phyloP scores from a whole-genome alignment of 805 yeast species.

The Metschnikowia peoriensis region DNA sequence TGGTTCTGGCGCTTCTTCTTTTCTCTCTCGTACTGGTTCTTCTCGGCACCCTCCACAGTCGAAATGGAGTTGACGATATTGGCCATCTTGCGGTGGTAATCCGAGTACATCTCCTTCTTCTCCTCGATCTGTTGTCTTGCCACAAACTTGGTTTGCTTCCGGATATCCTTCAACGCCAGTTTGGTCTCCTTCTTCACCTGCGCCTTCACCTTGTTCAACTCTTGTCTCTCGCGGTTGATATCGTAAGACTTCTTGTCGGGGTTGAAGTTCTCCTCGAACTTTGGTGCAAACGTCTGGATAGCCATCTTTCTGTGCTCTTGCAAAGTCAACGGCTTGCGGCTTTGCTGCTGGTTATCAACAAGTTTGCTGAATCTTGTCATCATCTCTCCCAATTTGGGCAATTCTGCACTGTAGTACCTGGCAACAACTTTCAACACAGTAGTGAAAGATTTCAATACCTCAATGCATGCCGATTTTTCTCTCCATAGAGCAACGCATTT shows the following conservation, averaged over 20 bases:
- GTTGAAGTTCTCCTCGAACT: conserved; percentile 93
- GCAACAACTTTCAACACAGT: conserved; percentile 40
- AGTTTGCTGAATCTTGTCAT: conserved; percentile 49
- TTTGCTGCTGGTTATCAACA: conserved; percentile 23
- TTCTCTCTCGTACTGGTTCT: conserved; percentile 88
- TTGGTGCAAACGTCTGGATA: conserved; percentile 81
- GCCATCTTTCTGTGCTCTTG: conserved; percentile 85
- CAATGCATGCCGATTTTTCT: conserved; percentile 60
- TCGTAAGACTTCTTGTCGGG: conserved; percentile 94
- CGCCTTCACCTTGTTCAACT: conserved; percentile 75
- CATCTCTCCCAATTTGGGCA: conserved; percentile 32
- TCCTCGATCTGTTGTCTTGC: conserved; percentile 81
- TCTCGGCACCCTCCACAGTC: conserved; percentile 93
- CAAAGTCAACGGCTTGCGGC: conserved; percentile 62
- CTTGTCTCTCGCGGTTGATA: conserved; percentile 76
- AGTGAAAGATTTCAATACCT: conserved; percentile 51
- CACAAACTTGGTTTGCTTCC: conserved; percentile 83
- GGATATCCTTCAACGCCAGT: conserved; percentile 80
- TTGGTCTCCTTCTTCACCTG: conserved; percentile 91
- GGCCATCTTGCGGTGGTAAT: conserved; percentile 88
- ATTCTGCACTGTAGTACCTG: conserved; percentile 31
- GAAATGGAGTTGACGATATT: conserved; percentile 80
- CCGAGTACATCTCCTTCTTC: conserved; percentile 71
- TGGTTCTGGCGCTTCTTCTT: conserved; percentile 58
- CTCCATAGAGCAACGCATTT: conserved; percentile 48